Evolutionary conservation across 2,329 filamentous ascomycete genomes (phyloP).

Genomic region (Penicillium sp.): DNA sequence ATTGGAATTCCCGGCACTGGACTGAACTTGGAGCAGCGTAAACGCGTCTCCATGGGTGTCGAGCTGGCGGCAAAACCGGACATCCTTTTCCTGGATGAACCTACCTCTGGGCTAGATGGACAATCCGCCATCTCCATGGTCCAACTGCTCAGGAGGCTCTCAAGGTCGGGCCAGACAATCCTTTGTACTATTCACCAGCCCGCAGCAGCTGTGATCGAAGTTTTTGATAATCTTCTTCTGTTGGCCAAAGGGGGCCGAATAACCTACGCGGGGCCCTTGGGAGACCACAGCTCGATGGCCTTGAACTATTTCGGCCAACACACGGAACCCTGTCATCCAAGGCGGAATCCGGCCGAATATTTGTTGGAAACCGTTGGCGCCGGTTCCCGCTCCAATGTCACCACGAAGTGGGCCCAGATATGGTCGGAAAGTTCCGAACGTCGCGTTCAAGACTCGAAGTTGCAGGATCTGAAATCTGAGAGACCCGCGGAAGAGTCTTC

Average conservation of each 20-base stretch:
- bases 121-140: conserved; percentile 56
- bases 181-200: conserved; percentile 58
- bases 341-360: neutral
- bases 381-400: neutral
- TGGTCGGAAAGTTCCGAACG: too few species aligned
- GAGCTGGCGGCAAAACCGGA: conserved; percentile 38
- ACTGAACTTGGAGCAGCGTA: conserved; percentile 50
- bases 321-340: neutral
- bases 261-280: neutral
- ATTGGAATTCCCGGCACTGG: conserved; percentile 58
- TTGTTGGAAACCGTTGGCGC: neutral
- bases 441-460: too few species aligned
- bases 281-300: neutral
- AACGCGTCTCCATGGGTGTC: conserved; percentile 27
- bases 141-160: conserved; percentile 54
- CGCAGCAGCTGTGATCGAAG: conserved; percentile 51
- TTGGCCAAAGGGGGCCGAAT: conserved; percentile 53
- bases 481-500: too few species aligned
- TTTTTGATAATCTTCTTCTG: conserved; percentile 54
- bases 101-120: conserved; percentile 55
- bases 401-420: neutral
- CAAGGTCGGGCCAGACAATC: conserved; percentile 55
- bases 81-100: conserved; percentile 61
- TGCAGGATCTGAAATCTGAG: too few species aligned
- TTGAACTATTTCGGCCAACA: neutral